Evolutionary conservation across 441 rosid genomes (phyloP).

Genomic region (Raphanus hybrid): DNA sequence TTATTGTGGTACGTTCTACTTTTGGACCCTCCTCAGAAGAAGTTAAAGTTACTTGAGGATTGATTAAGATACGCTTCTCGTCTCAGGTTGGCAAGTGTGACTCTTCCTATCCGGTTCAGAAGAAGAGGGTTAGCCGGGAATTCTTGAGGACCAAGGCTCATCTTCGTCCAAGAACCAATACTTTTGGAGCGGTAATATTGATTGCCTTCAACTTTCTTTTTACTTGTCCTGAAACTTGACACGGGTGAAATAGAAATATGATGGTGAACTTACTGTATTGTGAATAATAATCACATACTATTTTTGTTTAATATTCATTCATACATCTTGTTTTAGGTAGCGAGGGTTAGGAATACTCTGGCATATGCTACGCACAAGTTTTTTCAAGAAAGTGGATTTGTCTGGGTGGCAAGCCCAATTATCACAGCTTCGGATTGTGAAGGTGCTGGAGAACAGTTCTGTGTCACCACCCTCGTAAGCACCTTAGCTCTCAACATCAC

Average conservation of each 20-base stretch:
- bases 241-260: background rate
- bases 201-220: background rate
- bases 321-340: conserved; percentile 60
- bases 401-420: conserved; percentile 98
- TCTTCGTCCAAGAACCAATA: conserved; percentile 95
- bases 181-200: conserved; percentile 83
- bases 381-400: conserved; percentile 92
- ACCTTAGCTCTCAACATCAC: conserved; percentile 20
- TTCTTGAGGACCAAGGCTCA: conserved; percentile 96
- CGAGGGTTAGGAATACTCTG: conserved; percentile 95
- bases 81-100: conserved; percentile 87
- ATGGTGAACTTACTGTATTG: background rate
- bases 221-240: background rate
- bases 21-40: background rate
- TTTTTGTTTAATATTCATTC: background rate
- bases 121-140: conserved; percentile 92
- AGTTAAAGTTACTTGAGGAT: background rate
- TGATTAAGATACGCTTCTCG: background rate
- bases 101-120: conserved; percentile 90
- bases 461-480: conserved; percentile 95
- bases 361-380: conserved; percentile 95
- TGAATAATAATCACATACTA: background rate
- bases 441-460: conserved; percentile 99
- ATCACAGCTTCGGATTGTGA: conserved; percentile 96
- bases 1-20: conserved; percentile 62